Evolutionary conservation across 2,329 filamentous ascomycete genomes (phyloP).

Genomic region (Blumeria graminis): DNA sequence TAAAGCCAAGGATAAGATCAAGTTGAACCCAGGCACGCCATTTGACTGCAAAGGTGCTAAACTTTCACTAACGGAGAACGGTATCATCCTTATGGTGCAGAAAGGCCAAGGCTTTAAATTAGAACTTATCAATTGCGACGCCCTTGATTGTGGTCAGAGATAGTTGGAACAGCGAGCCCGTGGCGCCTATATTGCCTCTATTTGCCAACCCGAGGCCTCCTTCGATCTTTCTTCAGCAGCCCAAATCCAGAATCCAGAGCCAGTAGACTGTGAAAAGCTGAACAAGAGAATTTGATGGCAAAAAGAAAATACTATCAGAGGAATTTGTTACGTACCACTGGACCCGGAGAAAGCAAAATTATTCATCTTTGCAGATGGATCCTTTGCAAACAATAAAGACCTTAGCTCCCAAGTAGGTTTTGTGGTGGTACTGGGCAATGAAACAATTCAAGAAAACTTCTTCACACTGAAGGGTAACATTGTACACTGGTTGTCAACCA

Average conservation of each 20-base stretch:
- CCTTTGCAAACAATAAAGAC: background rate
- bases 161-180: background rate
- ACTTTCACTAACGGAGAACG: too few species aligned
- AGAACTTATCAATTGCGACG: background rate
- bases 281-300: background rate
- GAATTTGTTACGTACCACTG: background rate
- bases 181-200: background rate
- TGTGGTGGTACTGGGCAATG: background rate
- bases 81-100: background rate
- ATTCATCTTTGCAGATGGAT: background rate
- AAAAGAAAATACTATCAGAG: background rate
- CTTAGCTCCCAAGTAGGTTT: background rate
- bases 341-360: background rate
- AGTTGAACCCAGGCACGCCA: background rate
- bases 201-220: background rate
- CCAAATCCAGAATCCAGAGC: background rate
- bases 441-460: background rate
- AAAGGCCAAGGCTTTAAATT: background rate
- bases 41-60: background rate
- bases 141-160: background rate
- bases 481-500: background rate
- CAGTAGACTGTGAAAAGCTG: background rate
- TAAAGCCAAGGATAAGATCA: background rate
- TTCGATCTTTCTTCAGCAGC: background rate
- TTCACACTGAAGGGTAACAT: background rate